Conservation (phyloP, 1,284 basidiomycete species). For the Phellinidium pouzarii region DNA sequence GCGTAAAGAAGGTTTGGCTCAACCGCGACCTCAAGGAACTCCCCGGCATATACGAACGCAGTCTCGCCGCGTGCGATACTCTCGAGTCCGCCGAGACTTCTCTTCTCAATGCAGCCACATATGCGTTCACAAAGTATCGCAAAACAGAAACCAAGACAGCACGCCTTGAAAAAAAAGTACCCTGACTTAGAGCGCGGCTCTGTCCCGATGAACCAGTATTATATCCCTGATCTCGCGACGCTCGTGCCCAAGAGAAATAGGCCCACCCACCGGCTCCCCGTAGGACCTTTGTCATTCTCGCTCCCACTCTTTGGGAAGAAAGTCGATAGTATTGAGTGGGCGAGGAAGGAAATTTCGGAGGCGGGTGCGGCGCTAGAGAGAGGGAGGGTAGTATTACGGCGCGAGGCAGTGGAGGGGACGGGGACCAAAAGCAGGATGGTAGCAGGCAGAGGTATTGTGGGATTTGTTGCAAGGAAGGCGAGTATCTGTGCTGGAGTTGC, state of each 20-base stretch:
- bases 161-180: not conserved
- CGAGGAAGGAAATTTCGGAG: slow-evolving; percentile 64
- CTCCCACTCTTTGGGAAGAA: slow-evolving; percentile 71
- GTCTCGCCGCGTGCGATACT: slow-evolving; percentile 65
- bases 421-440: no score
- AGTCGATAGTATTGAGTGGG: slow-evolving; percentile 92
- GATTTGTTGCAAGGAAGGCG: no score
- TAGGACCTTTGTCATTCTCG: slow-evolving; percentile 47
- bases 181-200: not conserved
- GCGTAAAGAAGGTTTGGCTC: slow-evolving; percentile 86
- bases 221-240: slow-evolving; percentile 42
- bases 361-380: slow-evolving; percentile 13
- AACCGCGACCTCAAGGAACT: slow-evolving; percentile 81
- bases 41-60: slow-evolving; percentile 77
- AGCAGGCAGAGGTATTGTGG: no score
- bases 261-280: slow-evolving; percentile 72
- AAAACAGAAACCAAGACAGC: slow-evolving; percentile 43
- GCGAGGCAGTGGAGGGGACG: no score
- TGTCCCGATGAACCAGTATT: slow-evolving; percentile 19
- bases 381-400: slow-evolving; percentile 5
- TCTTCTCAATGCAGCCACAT: slow-evolving; percentile 72
- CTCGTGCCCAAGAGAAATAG: slow-evolving; percentile 66
- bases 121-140: slow-evolving; percentile 47
- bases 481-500: no score
- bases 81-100: slow-evolving; percentile 83